Evolutionary conservation across 495 filamentous ascomycete species (phyloP).

Genomic region (Trichoderma virens): DNA sequence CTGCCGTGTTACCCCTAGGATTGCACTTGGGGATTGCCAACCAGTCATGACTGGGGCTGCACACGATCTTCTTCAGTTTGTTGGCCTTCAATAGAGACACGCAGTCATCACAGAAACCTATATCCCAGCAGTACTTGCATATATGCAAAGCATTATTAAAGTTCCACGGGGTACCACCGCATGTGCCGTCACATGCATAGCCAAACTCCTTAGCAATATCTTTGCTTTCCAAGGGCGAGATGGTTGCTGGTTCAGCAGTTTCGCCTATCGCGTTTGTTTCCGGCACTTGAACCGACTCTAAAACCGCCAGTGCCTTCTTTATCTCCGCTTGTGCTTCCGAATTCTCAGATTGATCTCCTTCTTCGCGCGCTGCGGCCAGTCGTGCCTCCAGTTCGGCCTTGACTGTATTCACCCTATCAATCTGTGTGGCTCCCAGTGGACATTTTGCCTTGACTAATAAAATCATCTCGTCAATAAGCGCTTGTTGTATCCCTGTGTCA

Average conservation of each 20-base stretch:
- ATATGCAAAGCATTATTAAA: constrained; percentile 13
- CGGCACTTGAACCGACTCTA: background rate
- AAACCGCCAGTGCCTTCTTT: background rate
- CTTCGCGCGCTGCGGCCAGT: background rate
- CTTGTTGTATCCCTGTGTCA: background rate
- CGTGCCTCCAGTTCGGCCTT: background rate
- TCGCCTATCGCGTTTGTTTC: background rate
- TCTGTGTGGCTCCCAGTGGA: background rate
- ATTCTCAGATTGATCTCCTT: background rate
- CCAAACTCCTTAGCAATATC: background rate
- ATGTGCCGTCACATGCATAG: background rate
- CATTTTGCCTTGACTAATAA: background rate
- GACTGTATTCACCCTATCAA: background rate
- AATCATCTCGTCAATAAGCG: background rate
- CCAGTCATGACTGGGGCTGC: background rate
- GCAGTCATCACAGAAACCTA: constrained; percentile 19
- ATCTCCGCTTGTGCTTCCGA: background rate
- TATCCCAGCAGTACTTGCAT: constrained; percentile 19
- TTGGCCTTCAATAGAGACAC: constrained; percentile 9
- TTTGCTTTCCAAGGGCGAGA: background rate
- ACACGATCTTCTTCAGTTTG: background rate
- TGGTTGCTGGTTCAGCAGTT: background rate
- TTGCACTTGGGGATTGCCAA: background rate
- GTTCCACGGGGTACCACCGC: constrained; percentile 15
- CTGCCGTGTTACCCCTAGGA: background rate